Percentiles rank a stretch among this genome's conserved stretches.
These are phyloP conservation scores for Rhynchospora breviuscula DNA, from an alignment of 176 grass and related monocot species.

Conservation along the genomic window DNA sequence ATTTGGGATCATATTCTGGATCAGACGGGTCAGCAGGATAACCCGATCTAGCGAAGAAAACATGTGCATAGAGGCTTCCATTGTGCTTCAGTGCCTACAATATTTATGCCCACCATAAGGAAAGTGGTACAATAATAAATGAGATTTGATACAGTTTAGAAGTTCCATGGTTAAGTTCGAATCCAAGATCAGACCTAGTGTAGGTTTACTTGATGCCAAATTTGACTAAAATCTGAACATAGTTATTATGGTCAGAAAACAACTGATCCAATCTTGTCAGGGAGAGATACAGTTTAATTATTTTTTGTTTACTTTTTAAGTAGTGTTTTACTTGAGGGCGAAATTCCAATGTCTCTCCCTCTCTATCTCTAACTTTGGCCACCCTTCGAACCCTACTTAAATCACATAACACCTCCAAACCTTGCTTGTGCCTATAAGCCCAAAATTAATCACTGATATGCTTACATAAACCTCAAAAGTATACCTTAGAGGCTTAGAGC, in stretches of 20 bases:
- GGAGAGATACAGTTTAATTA: no score
- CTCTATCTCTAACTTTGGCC: background rate
- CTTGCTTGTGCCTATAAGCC: background rate
- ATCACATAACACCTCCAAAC: background rate
- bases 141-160: background rate
- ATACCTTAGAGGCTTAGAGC: background rate
- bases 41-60: constrained; percentile 89
- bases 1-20: constrained; percentile 82
- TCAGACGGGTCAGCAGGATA: constrained; percentile 94
- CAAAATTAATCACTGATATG: background rate
- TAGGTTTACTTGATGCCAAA: background rate
- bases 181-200: background rate
- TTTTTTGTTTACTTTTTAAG: no score
- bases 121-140: background rate
- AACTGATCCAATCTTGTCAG: no score
- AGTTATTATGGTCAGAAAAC: background rate
- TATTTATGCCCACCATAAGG: background rate
- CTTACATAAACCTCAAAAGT: background rate
- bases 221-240: background rate
- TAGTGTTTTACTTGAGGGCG: background rate
- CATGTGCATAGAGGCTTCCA: constrained; percentile 92
- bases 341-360: background rate
- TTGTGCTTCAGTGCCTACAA: constrained; percentile 83
- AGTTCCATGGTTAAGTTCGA: background rate
- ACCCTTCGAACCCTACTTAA: background rate